Conservation (phyloP, 768 basidiomycete species). For the Tephrocybe sp. region DNA sequence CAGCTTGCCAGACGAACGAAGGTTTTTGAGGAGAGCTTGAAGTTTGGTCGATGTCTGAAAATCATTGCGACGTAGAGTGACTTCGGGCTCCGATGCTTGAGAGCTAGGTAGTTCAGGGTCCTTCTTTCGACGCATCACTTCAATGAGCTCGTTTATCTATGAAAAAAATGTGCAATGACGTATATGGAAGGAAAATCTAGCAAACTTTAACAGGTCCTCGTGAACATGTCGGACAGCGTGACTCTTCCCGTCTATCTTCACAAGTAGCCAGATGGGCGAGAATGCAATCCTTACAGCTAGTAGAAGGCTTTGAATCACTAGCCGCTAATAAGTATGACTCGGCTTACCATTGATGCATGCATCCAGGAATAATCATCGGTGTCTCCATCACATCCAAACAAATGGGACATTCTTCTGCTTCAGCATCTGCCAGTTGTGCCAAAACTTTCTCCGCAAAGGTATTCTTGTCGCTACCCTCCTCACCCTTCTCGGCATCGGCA, state of each 20-base stretch:
- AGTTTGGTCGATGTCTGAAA: constrained; percentile 92
- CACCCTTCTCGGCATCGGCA: constrained; percentile 34
- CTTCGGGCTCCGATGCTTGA: constrained; percentile 37
- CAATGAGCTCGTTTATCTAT: constrained; percentile 61
- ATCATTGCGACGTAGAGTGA: constrained; percentile 75
- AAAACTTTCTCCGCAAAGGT: constrained; percentile 66
- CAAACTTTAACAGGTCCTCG: constrained; percentile 63
- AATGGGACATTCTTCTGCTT: constrained; percentile 70
- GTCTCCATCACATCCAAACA: constrained; percentile 78
- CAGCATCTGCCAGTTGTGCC: constrained; percentile 56
- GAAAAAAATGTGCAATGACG: neutral
- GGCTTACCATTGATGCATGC: constrained; percentile 74
- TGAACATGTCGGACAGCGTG: constrained; percentile 79
- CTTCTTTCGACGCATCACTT: constrained; percentile 49
- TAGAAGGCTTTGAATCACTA: neutral
- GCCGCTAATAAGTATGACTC: neutral
- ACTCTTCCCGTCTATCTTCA: constrained; percentile 67
- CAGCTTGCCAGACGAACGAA: constrained; percentile 46
- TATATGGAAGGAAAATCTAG: neutral
- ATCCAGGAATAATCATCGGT: constrained; percentile 69
- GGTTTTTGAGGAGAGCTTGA: constrained; percentile 72
- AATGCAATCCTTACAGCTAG: constrained; percentile 90
- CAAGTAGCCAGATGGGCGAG: constrained; percentile 68
- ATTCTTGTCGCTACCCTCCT: constrained; percentile 29
- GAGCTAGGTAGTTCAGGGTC: constrained; percentile 25